A percentile compares a stretch with the other conserved stretches of the same genome.
Evolutionary conservation across 2,329 filamentous ascomycete genomes (phyloP).

Genomic region (Myriosclerotinia curreyana): DNA sequence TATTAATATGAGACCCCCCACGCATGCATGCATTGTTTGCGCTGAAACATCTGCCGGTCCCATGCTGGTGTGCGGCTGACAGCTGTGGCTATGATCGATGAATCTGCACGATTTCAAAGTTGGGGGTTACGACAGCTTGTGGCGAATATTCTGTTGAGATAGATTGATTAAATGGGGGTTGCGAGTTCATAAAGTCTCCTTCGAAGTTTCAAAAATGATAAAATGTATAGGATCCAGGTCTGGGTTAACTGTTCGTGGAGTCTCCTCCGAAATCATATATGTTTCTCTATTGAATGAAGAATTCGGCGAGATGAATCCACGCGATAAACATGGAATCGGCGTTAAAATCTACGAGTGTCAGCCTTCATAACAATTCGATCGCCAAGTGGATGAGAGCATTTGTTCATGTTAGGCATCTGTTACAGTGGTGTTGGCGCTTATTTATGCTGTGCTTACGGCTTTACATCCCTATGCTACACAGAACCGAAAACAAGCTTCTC

Average conservation of each 20-base stretch:
- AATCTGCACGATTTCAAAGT: neutral
- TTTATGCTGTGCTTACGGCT: neutral
- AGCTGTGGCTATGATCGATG: neutral
- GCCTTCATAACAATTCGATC: neutral
- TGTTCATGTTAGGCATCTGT: too few species aligned
- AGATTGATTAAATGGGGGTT: neutral
- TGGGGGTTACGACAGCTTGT: neutral
- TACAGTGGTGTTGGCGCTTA: neutral
- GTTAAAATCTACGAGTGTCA: neutral
- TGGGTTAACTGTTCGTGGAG: too few species aligned
- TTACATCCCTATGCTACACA: neutral
- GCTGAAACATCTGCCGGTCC: neutral
- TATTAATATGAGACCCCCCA: neutral
- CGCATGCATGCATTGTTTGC: constrained; percentile 9
- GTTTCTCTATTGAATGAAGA: too few species aligned
- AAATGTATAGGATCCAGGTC: too few species aligned
- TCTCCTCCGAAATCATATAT: too few species aligned
- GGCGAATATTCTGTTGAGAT: neutral
- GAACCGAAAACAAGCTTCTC: neutral
- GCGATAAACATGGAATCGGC: neutral
- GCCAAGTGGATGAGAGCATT: neutral
- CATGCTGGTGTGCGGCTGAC: constrained; percentile 1
- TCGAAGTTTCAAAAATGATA: too few species aligned
- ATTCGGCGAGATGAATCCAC: too few species aligned
- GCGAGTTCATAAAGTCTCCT: too few species aligned